These are phyloP conservation scores for Phytophthora hibernalis DNA, from an alignment of 352 stramenopile genomes.

Conservation along the genomic window DNA sequence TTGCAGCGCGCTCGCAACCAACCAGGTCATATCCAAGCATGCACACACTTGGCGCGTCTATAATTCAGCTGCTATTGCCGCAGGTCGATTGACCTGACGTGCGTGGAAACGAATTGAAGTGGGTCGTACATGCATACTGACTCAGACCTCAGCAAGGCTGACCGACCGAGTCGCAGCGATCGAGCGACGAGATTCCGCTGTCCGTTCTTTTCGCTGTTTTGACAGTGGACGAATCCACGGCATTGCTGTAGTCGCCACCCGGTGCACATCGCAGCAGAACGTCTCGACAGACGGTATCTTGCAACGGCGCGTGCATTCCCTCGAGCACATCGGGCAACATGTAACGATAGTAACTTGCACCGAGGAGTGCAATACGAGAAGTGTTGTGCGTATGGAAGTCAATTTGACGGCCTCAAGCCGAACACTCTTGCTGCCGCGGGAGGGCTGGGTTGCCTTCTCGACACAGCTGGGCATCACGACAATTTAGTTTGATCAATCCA, in stretches of 20 bases:
- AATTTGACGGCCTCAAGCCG: background rate
- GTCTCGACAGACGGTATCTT: slow-evolving; percentile 13
- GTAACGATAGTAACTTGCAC: too few relatives aligned
- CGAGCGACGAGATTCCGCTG: slow-evolving; percentile 14
- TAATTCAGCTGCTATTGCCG: background rate
- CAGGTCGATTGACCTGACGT: background rate
- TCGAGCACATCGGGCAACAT: too few relatives aligned
- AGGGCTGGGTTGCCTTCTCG: slow-evolving; percentile 3
- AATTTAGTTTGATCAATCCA: background rate
- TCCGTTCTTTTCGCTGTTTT: slow-evolving; percentile 22
- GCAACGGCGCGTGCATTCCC: slow-evolving; percentile 1
- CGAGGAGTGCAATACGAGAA: background rate
- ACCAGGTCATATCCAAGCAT: background rate
- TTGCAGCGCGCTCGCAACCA: background rate
- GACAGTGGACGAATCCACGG: too few relatives aligned
- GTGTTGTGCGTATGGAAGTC: background rate
- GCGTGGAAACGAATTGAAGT: background rate
- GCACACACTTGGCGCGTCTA: background rate
- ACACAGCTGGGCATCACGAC: slow-evolving; percentile 8
- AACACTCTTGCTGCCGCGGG: background rate
- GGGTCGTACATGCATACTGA: background rate
- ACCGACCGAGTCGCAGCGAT: slow-evolving; percentile 8
- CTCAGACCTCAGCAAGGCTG: background rate
- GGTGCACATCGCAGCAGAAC: slow-evolving; percentile 14
- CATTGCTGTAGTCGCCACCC: slow-evolving; percentile 29